phyloP scores from a whole-genome alignment of 2,329 filamentous ascomycete species.

The Fusarium tricinctum region DNA sequence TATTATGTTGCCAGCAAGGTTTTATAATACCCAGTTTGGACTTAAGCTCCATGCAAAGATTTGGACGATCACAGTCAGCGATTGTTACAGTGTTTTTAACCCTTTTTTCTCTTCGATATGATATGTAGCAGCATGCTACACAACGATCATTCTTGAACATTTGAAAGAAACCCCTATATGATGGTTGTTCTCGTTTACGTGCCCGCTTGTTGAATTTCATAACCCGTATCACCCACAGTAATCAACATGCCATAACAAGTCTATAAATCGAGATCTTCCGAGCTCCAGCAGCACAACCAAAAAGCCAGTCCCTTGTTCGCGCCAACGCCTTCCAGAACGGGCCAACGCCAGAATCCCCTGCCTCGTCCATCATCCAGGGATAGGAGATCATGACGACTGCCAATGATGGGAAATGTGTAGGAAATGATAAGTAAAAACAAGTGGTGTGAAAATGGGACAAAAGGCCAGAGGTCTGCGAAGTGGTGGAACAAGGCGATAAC shows the following conservation, averaged over 20 bases:
- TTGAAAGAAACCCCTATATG: conserved; percentile 2
- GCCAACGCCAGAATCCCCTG: conserved; percentile 39
- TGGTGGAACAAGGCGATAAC: conserved; percentile 5
- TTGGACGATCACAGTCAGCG: background rate
- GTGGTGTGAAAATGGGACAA: conserved; percentile 12
- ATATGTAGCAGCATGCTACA: background rate
- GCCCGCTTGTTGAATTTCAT: conserved; percentile 41
- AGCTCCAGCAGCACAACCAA: conserved; percentile 33
- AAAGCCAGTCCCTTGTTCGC: conserved; percentile 32
- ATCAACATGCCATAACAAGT: conserved; percentile 46
- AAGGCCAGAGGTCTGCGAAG: conserved; percentile 1
- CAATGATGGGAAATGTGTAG: conserved; percentile 23
- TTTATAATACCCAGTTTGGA: conserved; percentile 19
- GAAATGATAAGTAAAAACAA: conserved; percentile 36
- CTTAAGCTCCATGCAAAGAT: background rate
- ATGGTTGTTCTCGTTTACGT: conserved; percentile 30
- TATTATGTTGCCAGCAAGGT: conserved; percentile 12
- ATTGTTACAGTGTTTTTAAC: background rate
- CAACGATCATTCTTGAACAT: conserved; percentile 16
- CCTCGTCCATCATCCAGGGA: conserved; percentile 33
- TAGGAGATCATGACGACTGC: conserved; percentile 25
- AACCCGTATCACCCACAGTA: conserved; percentile 35
- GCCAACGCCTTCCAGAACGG: conserved; percentile 40
- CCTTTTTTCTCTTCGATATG: background rate
- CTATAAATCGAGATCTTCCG: conserved; percentile 41